A percentile compares a stretch with the other conserved stretches of the same genome.
These are phyloP conservation scores for Mercurialis annua DNA, from an alignment of 345 rosid genomes.

Conservation along the genomic window DNA sequence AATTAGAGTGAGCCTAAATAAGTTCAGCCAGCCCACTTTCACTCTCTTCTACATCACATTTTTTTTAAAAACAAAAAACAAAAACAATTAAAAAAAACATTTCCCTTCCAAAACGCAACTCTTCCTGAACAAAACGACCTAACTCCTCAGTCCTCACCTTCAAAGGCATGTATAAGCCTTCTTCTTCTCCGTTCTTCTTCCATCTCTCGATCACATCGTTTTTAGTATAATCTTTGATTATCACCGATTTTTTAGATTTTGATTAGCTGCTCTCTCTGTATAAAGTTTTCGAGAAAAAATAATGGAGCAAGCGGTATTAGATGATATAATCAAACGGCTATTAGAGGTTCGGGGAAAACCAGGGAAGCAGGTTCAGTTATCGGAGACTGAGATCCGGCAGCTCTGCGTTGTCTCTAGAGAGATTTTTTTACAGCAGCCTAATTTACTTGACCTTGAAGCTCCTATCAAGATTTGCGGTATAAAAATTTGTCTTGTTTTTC, in stretches of 20 bases:
- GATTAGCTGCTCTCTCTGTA: not conserved
- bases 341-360: conserved; percentile 57
- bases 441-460: conserved; percentile 71
- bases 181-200: not conserved
- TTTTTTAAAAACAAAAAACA: not conserved
- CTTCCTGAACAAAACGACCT: conserved; percentile 11
- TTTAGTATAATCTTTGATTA: conserved; percentile 13
- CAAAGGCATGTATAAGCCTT: not conserved
- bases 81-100: not conserved
- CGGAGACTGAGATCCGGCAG: conserved; percentile 71
- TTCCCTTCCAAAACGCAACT: conserved; percentile 12
- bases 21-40: not conserved
- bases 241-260: not conserved
- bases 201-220: not conserved
- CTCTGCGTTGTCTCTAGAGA: conserved; percentile 52
- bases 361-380: conserved; percentile 73
- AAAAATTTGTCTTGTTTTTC: too few species aligned
- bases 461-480: conserved; percentile 81
- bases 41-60: not conserved
- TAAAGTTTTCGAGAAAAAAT: not conserved
- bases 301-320: conserved; percentile 59
- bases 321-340: conserved; percentile 61
- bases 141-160: not conserved
- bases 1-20: too few species aligned
- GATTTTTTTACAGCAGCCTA: conserved; percentile 64